Base-by-base conservation (phyloP, 352 stramenopile genomes). In the Pythium graminicola region DNA sequence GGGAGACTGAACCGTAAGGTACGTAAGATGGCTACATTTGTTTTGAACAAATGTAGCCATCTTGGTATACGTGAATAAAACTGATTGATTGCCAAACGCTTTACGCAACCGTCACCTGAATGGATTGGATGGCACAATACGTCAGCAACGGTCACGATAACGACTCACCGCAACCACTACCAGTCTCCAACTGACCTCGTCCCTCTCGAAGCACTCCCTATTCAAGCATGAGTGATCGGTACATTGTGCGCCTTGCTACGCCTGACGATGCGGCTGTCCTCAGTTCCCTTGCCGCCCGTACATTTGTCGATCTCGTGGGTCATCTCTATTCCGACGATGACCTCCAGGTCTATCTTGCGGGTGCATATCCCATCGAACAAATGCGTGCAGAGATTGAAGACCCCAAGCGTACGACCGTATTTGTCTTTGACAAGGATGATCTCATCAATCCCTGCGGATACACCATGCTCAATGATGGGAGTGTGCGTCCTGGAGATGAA, bases 251-350 rank as follows among this genome's bases (percentile, higher is more conserved):
- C n/a, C 17, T 43, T 3, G 65, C 65, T 17, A 58, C 57, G 16
- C 6, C 61, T 0, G 41, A 31, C 0, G 65, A 73, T 43, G 65
- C 65, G 0, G 36, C 31, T 16, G 28, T 17, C 20, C 52, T 73
- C 11, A 60, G 61, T 20, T 43, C 46, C 1, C 44, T 70, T 28
- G 65, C 65, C 13, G 50, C 50, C 16, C 65, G 61, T 36, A 73
- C 61, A 46, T 73, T 73, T 50, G 14, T 10, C 24, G 57, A 53
- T 13, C 60, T 50, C 13, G 63, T 69, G 22, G 56, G 52, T 5
- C 48, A 63, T 17, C 17, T 64, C 31, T 67, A 66, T 29, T 17
- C 61, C 6, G 27, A 58, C 3, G 49, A 62, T 6, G 49, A 67
- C 19, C 57, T 73, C 6, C n/a, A 23, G 4, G 29, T 16, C 16